phyloP scores from a whole-genome alignment of 306 rosid genomes.

The Acacia acuminata region DNA sequence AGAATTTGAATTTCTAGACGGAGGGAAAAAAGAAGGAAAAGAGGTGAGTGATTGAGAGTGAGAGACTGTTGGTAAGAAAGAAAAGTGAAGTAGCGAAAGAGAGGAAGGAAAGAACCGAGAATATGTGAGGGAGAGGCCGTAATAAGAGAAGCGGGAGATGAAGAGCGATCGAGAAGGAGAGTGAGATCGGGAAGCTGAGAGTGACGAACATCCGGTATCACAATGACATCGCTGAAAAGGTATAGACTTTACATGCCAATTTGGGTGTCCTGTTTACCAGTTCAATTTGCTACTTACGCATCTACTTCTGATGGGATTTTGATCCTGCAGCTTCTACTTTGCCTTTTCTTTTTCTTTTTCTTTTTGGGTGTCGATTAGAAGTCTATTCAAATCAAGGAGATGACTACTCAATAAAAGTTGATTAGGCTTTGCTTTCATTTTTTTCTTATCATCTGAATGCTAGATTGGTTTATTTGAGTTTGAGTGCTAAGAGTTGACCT shows the following conservation, averaged over 20 bases:
- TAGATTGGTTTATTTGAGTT: background rate
- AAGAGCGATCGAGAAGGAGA: background rate
- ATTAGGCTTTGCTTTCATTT: background rate
- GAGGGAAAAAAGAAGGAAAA: background rate
- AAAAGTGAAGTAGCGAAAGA: background rate
- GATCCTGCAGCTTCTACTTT: background rate
- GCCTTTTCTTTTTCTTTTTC: no score
- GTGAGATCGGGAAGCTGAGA: background rate
- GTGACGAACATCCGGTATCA: background rate
- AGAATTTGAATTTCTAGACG: background rate
- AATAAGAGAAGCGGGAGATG: background rate
- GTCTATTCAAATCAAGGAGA: background rate
- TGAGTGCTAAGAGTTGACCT: background rate
- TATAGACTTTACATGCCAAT: background rate
- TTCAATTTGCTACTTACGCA: background rate
- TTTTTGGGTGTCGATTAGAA: background rate
- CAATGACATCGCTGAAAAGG: background rate
- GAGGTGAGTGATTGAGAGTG: background rate
- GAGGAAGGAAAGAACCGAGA: background rate
- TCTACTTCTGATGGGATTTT: background rate
- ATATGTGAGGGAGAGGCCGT: background rate
- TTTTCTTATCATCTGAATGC: background rate
- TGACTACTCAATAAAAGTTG: background rate
- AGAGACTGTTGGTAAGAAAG: background rate
- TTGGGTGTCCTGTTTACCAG: background rate